phyloP scores from a whole-genome alignment of 805 yeast genomes.

The Sugiyamaella boreocaroliniensis region DNA sequence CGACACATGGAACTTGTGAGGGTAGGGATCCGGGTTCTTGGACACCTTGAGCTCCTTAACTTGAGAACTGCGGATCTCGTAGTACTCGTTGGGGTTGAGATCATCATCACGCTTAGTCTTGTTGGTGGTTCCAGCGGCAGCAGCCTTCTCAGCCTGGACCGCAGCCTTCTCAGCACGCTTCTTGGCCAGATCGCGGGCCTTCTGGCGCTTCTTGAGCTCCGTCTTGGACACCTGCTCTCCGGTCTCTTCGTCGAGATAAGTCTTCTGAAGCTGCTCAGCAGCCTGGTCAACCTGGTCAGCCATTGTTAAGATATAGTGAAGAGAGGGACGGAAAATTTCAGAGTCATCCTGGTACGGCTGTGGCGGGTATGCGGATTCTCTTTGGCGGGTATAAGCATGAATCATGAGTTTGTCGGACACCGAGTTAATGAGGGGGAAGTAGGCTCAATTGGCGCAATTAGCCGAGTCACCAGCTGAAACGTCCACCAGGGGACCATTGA shows the following conservation, averaged over 20 bases:
- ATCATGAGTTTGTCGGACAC: too few species aligned
- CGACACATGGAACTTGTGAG: conserved; percentile 83
- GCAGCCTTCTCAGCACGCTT: conserved; percentile 91
- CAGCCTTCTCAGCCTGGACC: conserved; percentile 47
- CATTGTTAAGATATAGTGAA: not conserved
- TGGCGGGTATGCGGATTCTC: not conserved
- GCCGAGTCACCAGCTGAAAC: too few species aligned
- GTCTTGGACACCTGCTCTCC: conserved; percentile 96
- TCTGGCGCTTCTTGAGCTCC: conserved; percentile 93
- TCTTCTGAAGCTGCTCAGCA: conserved; percentile 58
- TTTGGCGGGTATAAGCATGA: not conserved
- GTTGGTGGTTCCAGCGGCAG: conserved; percentile 24
- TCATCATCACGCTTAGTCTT: conserved; percentile 68
- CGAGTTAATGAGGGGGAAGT: too few species aligned
- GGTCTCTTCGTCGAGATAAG: conserved; percentile 78
- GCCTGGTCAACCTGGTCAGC: conserved; percentile 43
- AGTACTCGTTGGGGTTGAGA: conserved; percentile 87
- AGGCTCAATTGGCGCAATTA: too few species aligned
- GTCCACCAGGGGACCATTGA: too few species aligned
- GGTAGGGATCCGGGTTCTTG: conserved; percentile 80
- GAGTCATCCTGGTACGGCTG: not conserved
- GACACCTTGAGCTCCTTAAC: conserved; percentile 68
- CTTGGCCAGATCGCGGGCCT: conserved; percentile 76
- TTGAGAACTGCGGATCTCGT: conserved; percentile 87
- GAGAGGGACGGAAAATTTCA: not conserved